Percentiles rank a stretch among this genome's conserved stretches.
These are phyloP conservation scores for Trichocomaceae sp. DNA, from an alignment of 2,329 filamentous ascomycete species.

Conservation along the genomic window DNA sequence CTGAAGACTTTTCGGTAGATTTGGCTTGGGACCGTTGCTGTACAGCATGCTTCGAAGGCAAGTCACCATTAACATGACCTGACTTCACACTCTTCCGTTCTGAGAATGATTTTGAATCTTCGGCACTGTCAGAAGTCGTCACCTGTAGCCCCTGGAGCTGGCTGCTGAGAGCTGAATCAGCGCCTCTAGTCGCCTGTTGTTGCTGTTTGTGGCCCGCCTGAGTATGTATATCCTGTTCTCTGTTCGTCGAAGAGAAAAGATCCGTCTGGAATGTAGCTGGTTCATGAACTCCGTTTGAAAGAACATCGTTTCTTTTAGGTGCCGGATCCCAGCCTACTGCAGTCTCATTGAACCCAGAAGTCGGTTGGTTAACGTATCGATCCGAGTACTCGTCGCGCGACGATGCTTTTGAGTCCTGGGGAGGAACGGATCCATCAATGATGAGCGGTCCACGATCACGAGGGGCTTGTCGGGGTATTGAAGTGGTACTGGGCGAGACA, in stretches of 20 bases:
- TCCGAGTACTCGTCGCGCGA: conserved; percentile 30
- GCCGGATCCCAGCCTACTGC: conserved; percentile 10
- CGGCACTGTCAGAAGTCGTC: conserved; percentile 20
- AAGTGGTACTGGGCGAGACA: conserved; percentile 18
- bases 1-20: conserved; percentile 12
- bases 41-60: conserved; percentile 7
- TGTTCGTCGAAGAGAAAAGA: conserved; percentile 22
- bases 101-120: conserved; percentile 21
- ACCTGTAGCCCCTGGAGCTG: conserved; percentile 34
- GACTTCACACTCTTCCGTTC: conserved; percentile 22
- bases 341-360: conserved; percentile 5
- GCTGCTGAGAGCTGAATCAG: conserved; percentile 26
- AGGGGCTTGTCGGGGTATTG: conserved; percentile 23
- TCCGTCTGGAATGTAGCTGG: conserved; percentile 32
- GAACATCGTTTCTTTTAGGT: conserved; percentile 5
- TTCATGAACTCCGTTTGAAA: conserved; percentile 23
- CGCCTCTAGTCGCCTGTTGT: conserved; percentile 14
- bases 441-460: conserved; percentile 38
- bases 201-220: conserved; percentile 23
- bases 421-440: conserved; percentile 42
- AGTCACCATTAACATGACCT: conserved; percentile 6
- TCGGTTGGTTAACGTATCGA: conserved; percentile 11
- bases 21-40: conserved; percentile 10
- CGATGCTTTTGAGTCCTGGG: conserved; percentile 24
- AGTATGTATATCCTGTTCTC: conserved; percentile 22